Conservation (phyloP, 176 grass and related monocot species). For the Coix lacrymajobi region DNA sequence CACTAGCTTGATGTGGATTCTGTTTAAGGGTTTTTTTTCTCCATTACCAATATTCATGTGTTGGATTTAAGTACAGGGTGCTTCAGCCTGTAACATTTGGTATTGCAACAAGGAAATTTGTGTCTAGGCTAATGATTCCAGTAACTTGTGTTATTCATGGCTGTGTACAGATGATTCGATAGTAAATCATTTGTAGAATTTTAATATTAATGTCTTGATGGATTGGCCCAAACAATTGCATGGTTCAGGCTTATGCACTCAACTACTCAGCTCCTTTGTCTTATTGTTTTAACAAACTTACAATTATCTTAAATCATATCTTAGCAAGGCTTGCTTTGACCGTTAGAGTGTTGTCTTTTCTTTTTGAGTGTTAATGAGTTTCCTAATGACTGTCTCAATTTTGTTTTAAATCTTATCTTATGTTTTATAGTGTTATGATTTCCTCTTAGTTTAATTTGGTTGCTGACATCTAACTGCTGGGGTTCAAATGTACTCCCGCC, state of each 20-base stretch:
- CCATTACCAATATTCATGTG: not conserved
- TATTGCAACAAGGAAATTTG: not conserved
- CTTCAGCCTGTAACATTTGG: not conserved
- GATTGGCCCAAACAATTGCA: not conserved
- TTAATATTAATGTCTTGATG: not conserved
- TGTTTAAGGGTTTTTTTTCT: not conserved
- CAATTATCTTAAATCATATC: not conserved
- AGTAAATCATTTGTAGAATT: not conserved
- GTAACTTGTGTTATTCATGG: not conserved
- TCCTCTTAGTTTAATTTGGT: not conserved
- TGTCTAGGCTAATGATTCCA: not conserved
- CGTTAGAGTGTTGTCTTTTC: not conserved
- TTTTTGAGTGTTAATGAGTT: not conserved
- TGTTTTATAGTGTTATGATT: not conserved
- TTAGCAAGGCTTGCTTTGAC: not conserved
- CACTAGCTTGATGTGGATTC: not conserved
- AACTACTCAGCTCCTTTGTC: not conserved
- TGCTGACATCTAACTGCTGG: not conserved
- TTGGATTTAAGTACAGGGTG: not conserved
- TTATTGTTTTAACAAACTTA: conserved; percentile 2
- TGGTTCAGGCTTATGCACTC: not conserved
- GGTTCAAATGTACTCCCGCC: not conserved
- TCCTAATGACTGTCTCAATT: not conserved
- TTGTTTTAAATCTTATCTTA: not conserved
- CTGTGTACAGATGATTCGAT: not conserved